phyloP scores from a whole-genome alignment of 306 rosid genomes.

The Quercus agrifolia region DNA sequence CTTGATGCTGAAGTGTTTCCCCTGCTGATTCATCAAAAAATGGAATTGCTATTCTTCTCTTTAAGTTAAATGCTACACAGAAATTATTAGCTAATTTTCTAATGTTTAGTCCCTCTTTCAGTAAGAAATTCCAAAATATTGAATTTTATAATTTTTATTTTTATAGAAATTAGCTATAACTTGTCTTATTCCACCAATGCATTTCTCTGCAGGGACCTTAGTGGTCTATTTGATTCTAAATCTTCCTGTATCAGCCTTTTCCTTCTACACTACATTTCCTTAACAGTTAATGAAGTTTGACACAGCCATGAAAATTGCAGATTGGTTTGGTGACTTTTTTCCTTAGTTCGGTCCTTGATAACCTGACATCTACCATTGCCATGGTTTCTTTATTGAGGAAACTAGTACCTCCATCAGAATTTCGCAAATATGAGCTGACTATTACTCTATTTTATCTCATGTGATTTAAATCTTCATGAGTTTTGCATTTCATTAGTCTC shows the following conservation, averaged over 20 bases:
- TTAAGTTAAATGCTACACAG: too few relatives aligned
- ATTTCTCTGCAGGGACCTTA: background rate
- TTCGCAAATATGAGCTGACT: constrained; percentile 57
- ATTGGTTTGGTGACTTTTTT: constrained; percentile 80
- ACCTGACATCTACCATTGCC: constrained; percentile 86
- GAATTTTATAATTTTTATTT: too few relatives aligned
- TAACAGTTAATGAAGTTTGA: constrained; percentile 11
- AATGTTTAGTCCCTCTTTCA: background rate
- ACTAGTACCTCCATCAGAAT: constrained; percentile 87
- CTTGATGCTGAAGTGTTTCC: background rate
- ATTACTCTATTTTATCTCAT: background rate
- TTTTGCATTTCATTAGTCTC: background rate
- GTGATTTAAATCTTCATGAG: constrained; percentile 1
- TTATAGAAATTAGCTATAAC: background rate
- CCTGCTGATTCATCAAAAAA: background rate
- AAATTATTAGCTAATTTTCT: background rate
- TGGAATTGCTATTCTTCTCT: background rate
- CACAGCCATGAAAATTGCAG: constrained; percentile 43
- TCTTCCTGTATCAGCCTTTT: background rate
- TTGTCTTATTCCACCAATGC: background rate
- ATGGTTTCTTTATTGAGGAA: constrained; percentile 91
- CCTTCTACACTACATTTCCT: background rate
- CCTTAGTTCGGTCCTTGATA: constrained; percentile 87
- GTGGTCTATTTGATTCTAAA: background rate
- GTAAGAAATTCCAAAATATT: background rate